These are phyloP conservation scores for Pythium phragmitis DNA, from an alignment of 352 stramenopile genomes.

Conservation along the genomic window DNA sequence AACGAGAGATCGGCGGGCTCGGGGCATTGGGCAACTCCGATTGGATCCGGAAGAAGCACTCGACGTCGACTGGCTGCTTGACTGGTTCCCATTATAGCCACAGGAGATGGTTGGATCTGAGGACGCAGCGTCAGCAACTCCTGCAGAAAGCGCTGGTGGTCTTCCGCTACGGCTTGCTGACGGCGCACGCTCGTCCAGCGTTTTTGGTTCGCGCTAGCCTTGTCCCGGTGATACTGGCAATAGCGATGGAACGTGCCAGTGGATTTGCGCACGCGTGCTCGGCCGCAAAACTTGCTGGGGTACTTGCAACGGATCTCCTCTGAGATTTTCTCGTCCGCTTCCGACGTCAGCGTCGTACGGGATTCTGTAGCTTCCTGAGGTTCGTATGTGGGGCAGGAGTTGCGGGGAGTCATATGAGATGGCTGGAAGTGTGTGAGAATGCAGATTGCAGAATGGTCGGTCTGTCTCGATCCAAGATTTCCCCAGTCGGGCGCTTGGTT, in stretches of 20 bases:
- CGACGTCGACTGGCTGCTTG: neutral
- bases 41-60: slow-evolving; percentile 5
- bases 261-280: slow-evolving; percentile 8
- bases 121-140: too few relatives aligned
- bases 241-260: slow-evolving; percentile 18
- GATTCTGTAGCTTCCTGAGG: too few relatives aligned
- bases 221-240: slow-evolving; percentile 17
- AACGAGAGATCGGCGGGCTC: neutral
- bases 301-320: slow-evolving; percentile 13
- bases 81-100: too few relatives aligned
- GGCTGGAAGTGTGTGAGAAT: too few relatives aligned
- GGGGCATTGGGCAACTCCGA: neutral
- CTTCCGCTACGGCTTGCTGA: slow-evolving; percentile 1
- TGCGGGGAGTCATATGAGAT: too few relatives aligned
- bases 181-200: slow-evolving; percentile 15
- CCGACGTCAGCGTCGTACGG: too few relatives aligned
- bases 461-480: too few relatives aligned
- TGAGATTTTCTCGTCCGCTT: too few relatives aligned
- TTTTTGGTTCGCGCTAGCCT: slow-evolving; percentile 23
- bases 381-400: too few relatives aligned
- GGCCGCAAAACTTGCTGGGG: slow-evolving; percentile 16
- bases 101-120: too few relatives aligned
- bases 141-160: neutral
- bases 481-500: too few relatives aligned
- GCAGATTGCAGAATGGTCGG: too few relatives aligned